Conservation (phyloP, 2,329 filamentous ascomycete species). For the Aspergillus neotritici region DNA sequence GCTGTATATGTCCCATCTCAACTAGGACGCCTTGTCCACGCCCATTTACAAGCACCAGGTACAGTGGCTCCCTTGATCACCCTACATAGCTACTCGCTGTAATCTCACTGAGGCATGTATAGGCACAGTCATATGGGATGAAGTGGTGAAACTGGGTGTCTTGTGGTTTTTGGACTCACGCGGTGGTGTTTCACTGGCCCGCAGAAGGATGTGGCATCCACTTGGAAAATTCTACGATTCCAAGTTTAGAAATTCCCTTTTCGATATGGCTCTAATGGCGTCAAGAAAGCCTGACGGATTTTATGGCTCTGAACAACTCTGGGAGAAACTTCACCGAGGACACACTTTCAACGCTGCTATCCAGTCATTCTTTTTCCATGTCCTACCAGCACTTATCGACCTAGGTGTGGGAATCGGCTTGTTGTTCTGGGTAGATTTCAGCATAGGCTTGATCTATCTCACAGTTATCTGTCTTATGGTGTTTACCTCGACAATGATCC, state of each 20-base stretch:
- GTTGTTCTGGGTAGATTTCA: conserved; percentile 57
- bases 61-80: too few species aligned
- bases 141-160: conserved; percentile 49
- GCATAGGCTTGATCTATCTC: conserved; percentile 48
- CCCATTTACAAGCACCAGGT: too few species aligned
- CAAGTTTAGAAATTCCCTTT: conserved; percentile 55
- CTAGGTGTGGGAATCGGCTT: conserved; percentile 55
- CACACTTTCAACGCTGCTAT: conserved; percentile 25
- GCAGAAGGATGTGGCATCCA: conserved; percentile 49
- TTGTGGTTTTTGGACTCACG: conserved; percentile 47
- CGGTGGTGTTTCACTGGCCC: conserved; percentile 48
- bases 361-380: conserved; percentile 54
- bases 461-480: too few species aligned
- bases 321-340: conserved; percentile 46
- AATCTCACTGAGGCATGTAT: too few species aligned
- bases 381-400: conserved; percentile 59
- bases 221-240: conserved; percentile 55
- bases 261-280: conserved; percentile 62
- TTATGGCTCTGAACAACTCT: conserved; percentile 58
- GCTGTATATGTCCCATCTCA: too few species aligned
- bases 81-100: too few species aligned
- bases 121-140: conserved; percentile 45
- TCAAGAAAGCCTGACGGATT: conserved; percentile 62
- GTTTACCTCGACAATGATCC: too few species aligned
- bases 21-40: too few species aligned